Percentiles rank a stretch among this genome's conserved stretches.
Conservation (phyloP, 108 stramenopile species). For the Licmophora abbreviata region DNA sequence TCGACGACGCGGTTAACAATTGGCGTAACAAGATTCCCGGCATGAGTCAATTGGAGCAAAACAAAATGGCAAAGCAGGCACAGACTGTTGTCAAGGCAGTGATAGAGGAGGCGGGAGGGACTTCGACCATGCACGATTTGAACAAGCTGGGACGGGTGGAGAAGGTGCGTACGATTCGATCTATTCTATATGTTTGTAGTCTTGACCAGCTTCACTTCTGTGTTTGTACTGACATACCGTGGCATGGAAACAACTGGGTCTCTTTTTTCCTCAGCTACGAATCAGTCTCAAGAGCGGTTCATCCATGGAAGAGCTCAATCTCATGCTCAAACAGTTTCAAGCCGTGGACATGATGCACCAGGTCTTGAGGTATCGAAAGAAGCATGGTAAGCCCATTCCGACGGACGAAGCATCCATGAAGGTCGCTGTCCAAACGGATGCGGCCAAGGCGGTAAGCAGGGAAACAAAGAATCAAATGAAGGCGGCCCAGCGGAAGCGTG, state of each 20-base stretch:
- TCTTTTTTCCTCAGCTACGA: constrained; percentile 18
- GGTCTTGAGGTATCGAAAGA: constrained; percentile 54
- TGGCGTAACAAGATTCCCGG: constrained; percentile 65
- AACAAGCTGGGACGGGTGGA: constrained; percentile 39
- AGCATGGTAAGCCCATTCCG: constrained; percentile 51
- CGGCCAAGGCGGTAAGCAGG: constrained; percentile 39
- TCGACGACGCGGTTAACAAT: constrained; percentile 35
- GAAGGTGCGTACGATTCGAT: constrained; percentile 29
- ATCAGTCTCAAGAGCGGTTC: constrained; percentile 28
- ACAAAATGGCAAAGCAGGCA: constrained; percentile 54
- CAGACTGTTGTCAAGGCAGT: constrained; percentile 38
- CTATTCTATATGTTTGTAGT: constrained; percentile 7
- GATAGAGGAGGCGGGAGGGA: constrained; percentile 43
- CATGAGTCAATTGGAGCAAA: constrained; percentile 37
- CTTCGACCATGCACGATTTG: constrained; percentile 44
- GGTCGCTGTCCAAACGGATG: constrained; percentile 57
- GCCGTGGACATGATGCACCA: constrained; percentile 78
- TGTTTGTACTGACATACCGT: not conserved
- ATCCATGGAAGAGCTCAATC: constrained; percentile 53
- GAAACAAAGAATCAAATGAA: constrained; percentile 40
- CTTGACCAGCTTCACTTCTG: not conserved
- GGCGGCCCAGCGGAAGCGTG: constrained; percentile 19
- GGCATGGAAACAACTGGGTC: not conserved
- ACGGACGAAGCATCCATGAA: constrained; percentile 49
- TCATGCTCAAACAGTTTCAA: constrained; percentile 55